Evolutionary conservation across 225 moss, liverwort and hornwort genomes (phyloP).

Genomic region (Rhytidiadelphus loreus): DNA sequence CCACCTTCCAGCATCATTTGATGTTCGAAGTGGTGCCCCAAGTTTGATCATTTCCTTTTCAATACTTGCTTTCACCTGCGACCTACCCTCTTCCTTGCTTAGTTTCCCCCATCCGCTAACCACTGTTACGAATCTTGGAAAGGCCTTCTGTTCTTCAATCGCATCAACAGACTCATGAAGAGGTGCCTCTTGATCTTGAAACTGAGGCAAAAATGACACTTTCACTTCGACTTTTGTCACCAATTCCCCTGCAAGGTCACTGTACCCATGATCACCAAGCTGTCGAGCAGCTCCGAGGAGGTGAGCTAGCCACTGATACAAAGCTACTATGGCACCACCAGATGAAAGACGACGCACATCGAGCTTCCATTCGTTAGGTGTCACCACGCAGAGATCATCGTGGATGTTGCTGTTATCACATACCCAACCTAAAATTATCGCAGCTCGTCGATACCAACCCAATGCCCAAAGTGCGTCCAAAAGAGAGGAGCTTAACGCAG

Average conservation of each 20-base stretch:
- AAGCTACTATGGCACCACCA: conserved; percentile 76
- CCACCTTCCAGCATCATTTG: conserved; percentile 80
- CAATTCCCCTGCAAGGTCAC: conserved; percentile 5
- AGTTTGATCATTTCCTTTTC: conserved; percentile 72
- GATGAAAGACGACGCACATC: conserved; percentile 82
- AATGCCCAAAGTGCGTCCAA: conserved; percentile 87
- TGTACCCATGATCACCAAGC: neutral
- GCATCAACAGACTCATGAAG: neutral
- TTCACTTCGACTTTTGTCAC: conserved; percentile 43
- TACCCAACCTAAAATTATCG: conserved; percentile 66
- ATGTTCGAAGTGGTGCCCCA: conserved; percentile 57
- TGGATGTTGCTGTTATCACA: conserved; percentile 49
- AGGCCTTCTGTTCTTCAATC: conserved; percentile 11
- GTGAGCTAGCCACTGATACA: conserved; percentile 89
- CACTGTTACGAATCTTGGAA: conserved; percentile 62
- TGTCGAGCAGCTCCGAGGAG: conserved; percentile 49
- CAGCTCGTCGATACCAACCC: conserved; percentile 87
- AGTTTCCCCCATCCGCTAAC: conserved; percentile 95
- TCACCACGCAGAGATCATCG: conserved; percentile 50
- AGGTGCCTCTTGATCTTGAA: neutral
- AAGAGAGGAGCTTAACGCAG: conserved; percentile 55
- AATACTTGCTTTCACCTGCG: conserved; percentile 46
- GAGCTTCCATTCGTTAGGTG: conserved; percentile 76
- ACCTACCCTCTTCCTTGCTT: conserved; percentile 84
- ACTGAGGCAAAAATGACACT: conserved; percentile 46